Conservation (phyloP, 768 basidiomycete species). For the Dacryopinax primogenitus region DNA sequence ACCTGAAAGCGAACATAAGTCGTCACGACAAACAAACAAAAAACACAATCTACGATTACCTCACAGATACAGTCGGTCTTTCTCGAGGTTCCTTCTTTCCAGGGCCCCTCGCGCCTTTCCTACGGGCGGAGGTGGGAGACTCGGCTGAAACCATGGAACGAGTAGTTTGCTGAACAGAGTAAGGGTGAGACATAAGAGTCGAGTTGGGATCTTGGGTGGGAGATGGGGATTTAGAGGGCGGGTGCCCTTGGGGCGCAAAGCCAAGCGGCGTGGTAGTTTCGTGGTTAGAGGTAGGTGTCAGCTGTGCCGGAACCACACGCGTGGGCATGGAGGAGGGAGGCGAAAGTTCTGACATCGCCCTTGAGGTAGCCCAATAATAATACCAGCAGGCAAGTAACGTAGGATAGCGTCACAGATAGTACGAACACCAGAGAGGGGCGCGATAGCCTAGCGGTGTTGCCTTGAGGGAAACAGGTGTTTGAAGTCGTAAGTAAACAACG, state of each 20-base stretch:
- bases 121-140: background rate
- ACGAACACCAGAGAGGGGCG: background rate
- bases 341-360: constrained; percentile 6
- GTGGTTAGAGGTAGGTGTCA: constrained; percentile 8
- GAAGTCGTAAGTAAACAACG: constrained; percentile 10
- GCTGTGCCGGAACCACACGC: constrained; percentile 7
- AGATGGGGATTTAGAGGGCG: constrained; percentile 6
- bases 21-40: background rate
- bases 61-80: constrained; percentile 16
- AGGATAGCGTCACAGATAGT: background rate
- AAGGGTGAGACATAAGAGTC: constrained; percentile 9
- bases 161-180: background rate
- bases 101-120: constrained; percentile 17
- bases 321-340: constrained; percentile 5
- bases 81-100: constrained; percentile 19
- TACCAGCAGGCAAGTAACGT: background rate
- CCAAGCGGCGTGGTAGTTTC: constrained; percentile 6
- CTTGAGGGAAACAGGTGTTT: constrained; percentile 7
- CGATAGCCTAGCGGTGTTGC: constrained; percentile 7
- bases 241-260: background rate
- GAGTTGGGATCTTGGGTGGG: background rate
- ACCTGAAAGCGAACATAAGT: constrained; percentile 10
- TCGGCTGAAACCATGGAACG: background rate
- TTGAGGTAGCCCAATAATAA: background rate
- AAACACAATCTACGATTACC: constrained; percentile 9